Percentiles rank a stretch among this genome's conserved stretches.
phyloP scores from a whole-genome alignment of 345 rosid genomes.

The Punica granatum region DNA sequence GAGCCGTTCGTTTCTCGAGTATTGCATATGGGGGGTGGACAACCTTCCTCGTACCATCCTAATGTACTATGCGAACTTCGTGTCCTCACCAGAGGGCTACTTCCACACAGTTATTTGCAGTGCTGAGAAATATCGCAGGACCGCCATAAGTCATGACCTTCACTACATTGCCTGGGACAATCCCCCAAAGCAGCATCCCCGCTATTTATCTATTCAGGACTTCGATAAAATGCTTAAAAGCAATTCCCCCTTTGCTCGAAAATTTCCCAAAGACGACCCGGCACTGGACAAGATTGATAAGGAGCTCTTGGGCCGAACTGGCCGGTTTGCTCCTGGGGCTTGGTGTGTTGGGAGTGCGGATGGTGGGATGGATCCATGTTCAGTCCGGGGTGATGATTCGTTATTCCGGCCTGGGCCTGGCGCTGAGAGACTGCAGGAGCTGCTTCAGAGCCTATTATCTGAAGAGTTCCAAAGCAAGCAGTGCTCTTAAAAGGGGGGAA shows the following conservation, averaged over 20 bases:
- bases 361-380: conserved; percentile 57
- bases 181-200: conserved; percentile 93
- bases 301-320: conserved; percentile 56
- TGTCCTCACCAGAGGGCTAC: conserved; percentile 96
- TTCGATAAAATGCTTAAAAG: conserved; percentile 74
- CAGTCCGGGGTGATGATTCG: conserved; percentile 45
- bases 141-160: conserved; percentile 73
- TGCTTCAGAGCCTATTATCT: conserved; percentile 45
- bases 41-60: conserved; percentile 74
- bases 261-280: conserved; percentile 69
- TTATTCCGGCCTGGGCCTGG: conserved; percentile 75
- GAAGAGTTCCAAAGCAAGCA: conserved; percentile 50
- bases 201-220: conserved; percentile 52
- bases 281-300: conserved; percentile 75
- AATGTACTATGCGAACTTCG: conserved; percentile 77
- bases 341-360: conserved; percentile 71
- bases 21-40: conserved; percentile 90
- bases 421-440: conserved; percentile 49
- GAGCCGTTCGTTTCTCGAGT: conserved; percentile 60
- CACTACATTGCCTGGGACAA: conserved; percentile 96
- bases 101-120: conserved; percentile 89
- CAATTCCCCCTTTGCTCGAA: conserved; percentile 83
- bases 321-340: conserved; percentile 62
- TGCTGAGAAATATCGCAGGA: conserved; percentile 45
- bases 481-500: conserved; percentile 29